Evolutionary conservation across 345 rosid genomes (phyloP).

Genomic region (Corymbia maculata): DNA sequence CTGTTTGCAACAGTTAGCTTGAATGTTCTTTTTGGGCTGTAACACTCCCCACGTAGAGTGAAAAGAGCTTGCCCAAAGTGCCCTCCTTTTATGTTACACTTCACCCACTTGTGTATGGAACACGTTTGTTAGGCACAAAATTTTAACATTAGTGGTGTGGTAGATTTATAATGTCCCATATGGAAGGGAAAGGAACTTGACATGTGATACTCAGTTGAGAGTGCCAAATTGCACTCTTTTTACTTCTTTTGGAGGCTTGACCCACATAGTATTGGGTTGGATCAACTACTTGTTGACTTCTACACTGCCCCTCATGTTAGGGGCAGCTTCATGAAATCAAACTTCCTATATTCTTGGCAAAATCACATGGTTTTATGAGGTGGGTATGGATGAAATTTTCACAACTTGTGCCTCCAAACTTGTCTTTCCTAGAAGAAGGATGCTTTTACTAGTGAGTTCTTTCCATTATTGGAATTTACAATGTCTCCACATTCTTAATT

Average conservation of each 20-base stretch:
- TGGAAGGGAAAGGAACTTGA: neutral
- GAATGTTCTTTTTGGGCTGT: neutral
- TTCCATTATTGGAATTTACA: neutral
- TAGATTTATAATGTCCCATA: neutral
- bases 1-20: neutral
- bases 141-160: neutral
- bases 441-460: neutral
- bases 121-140: neutral
- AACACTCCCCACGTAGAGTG: neutral
- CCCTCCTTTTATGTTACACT: neutral
- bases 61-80: neutral
- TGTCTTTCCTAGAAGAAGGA: neutral
- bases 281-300: neutral
- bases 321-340: neutral
- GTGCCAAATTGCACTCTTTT: neutral
- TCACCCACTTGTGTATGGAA: neutral
- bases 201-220: neutral
- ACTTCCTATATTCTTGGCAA: neutral
- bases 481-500: neutral
- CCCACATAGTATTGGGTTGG: neutral
- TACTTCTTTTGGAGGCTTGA: neutral
- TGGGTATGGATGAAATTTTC: neutral
- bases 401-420: neutral
- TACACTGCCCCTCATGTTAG: neutral
- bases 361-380: neutral